Percentiles rank a stretch among this genome's conserved stretches.
Conservation (phyloP, 2,329 filamentous ascomycete genomes). For the Neonectria faginata region DNA sequence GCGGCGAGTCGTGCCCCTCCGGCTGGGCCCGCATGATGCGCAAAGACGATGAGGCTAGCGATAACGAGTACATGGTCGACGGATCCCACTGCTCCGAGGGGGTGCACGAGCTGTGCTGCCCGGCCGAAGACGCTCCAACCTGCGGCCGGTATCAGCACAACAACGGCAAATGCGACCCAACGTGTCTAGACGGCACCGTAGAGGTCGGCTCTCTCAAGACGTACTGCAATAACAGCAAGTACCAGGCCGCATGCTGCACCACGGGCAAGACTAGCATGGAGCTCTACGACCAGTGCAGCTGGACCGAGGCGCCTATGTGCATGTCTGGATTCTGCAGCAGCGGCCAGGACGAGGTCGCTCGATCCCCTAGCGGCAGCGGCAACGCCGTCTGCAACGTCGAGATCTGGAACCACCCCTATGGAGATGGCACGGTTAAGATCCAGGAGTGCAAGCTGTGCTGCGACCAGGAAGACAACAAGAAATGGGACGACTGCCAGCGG, state of each 20-base stretch:
- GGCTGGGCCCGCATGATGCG: slow-evolving; percentile 27
- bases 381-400: too few species aligned
- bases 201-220: slow-evolving; percentile 26
- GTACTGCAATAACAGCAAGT: slow-evolving; percentile 28
- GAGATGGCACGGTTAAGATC: too few species aligned
- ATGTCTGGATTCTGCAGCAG: too few species aligned
- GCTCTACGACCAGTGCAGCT: too few species aligned
- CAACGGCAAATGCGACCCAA: slow-evolving; percentile 26
- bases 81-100: slow-evolving; percentile 18
- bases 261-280: not conserved
- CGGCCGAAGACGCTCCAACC: slow-evolving; percentile 18
- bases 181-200: slow-evolving; percentile 15
- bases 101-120: slow-evolving; percentile 26
- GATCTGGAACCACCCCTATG: too few species aligned
- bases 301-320: too few species aligned
- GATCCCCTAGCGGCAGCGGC: too few species aligned
- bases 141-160: slow-evolving; percentile 27
- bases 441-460: too few species aligned
- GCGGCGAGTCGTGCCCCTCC: slow-evolving; percentile 21
- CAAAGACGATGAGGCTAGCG: slow-evolving; percentile 5
- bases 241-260: slow-evolving; percentile 29
- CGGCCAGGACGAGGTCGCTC: too few species aligned
- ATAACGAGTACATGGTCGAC: slow-evolving; percentile 20
- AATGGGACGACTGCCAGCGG: too few species aligned
- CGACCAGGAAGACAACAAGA: too few species aligned